A percentile compares a stretch with the other conserved stretches of the same genome.
Evolutionary conservation across 495 filamentous ascomycete genomes (phyloP).

Genomic region (Staphylotrichum tortipilum): DNA sequence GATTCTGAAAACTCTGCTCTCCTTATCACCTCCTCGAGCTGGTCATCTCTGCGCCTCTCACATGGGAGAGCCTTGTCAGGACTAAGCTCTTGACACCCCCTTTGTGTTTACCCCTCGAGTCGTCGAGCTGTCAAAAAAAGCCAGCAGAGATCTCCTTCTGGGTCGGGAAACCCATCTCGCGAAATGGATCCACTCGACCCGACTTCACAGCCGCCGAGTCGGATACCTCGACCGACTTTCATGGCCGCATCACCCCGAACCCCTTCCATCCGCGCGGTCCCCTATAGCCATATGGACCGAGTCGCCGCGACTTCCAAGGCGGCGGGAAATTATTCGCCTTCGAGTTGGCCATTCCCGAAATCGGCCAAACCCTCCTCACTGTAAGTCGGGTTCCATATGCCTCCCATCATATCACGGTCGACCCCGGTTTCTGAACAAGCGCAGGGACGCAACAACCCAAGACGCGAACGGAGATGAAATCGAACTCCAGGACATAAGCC

Average conservation of each 20-base stretch:
- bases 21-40: too few species aligned
- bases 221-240: slow-evolving; percentile 7
- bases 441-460: background rate
- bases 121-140: too few species aligned
- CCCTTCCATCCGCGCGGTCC: slow-evolving; percentile 11
- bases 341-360: slow-evolving; percentile 13
- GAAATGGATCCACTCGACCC: background rate
- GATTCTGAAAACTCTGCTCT: too few species aligned
- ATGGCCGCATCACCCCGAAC: slow-evolving; percentile 1
- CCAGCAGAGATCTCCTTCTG: too few species aligned
- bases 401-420: background rate
- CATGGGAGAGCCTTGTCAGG: too few species aligned
- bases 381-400: background rate
- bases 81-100: too few species aligned
- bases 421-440: background rate
- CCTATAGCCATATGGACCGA: slow-evolving; percentile 4
- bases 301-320: background rate
- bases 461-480: background rate
- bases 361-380: background rate
- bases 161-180: too few species aligned
- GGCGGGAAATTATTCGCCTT: slow-evolving; percentile 27
- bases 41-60: too few species aligned
- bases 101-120: too few species aligned
- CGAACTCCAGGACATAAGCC: too few species aligned
- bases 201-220: background rate